Evolutionary conservation across 768 basidiomycete genomes (phyloP).

Genomic region (Cyclocybe cylindracea): DNA sequence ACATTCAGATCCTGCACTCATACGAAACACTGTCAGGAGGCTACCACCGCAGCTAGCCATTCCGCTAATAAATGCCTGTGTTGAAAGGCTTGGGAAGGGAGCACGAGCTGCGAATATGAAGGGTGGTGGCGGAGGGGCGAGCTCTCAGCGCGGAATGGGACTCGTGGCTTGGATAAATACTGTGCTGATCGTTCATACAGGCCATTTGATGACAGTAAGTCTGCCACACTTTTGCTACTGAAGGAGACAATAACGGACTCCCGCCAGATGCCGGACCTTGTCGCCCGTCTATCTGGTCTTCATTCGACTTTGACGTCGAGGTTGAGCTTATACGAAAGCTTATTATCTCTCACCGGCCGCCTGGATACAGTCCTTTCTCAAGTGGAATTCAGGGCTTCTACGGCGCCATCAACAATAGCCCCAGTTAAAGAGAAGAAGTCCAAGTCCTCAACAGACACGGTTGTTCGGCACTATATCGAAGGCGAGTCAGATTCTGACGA

Average conservation of each 20-base stretch:
- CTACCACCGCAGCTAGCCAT: conserved; percentile 87
- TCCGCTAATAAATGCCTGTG: conserved; percentile 82
- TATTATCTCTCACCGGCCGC: conserved; percentile 84
- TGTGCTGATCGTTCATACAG: conserved; percentile 83
- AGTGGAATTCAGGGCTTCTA: conserved; percentile 84
- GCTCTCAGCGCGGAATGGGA: conserved; percentile 71
- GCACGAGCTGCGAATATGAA: conserved; percentile 71
- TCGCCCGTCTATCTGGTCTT: conserved; percentile 81
- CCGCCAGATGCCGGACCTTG: conserved; percentile 86
- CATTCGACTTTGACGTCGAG: conserved; percentile 82
- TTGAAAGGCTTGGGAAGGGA: conserved; percentile 84
- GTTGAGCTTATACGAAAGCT: conserved; percentile 78
- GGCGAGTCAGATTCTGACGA: conserved; percentile 66
- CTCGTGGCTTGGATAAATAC: conserved; percentile 80
- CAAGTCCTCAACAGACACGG: conserved; percentile 27
- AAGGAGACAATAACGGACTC: conserved; percentile 7
- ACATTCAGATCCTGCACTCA: conserved; percentile 79
- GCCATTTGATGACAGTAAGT: conserved; percentile 92
- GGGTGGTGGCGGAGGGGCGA: conserved; percentile 78
- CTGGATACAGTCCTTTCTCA: conserved; percentile 94
- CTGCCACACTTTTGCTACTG: conserved; percentile 2
- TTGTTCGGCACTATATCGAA: conserved; percentile 66
- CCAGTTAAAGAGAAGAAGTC: conserved; percentile 34
- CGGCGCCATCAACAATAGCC: conserved; percentile 57
- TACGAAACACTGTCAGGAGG: conserved; percentile 84